Conservation (phyloP, 2,329 filamentous ascomycete species). For the Basipetospora chlamydospora region DNA sequence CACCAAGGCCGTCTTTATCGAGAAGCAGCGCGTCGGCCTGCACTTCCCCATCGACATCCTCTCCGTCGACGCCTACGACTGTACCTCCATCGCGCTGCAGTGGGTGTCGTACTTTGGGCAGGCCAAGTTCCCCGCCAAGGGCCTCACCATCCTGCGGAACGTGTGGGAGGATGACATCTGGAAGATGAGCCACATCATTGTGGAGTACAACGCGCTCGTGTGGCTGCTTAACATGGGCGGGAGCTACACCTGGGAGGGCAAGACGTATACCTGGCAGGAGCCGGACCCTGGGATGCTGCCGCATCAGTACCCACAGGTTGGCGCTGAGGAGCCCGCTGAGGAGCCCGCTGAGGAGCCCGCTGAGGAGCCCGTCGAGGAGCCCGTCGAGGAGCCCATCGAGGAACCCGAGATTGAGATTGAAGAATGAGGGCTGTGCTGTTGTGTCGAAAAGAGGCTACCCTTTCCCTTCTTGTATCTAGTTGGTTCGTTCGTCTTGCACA, state of each 20-base stretch:
- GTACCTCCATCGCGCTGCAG: slow-evolving; percentile 14
- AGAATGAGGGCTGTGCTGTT: no score
- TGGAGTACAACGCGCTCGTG: slow-evolving; percentile 18
- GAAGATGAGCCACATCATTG: slow-evolving; percentile 16
- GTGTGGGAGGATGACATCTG: slow-evolving; percentile 14
- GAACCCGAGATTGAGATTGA: no score
- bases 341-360: neutral
- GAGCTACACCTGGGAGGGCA: slow-evolving; percentile 15
- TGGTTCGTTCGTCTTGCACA: no score
- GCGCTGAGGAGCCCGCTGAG: neutral
- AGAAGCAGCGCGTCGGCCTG: slow-evolving; percentile 14
- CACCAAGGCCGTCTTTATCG: slow-evolving; percentile 18
- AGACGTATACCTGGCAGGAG: neutral
- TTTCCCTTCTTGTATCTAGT: no score
- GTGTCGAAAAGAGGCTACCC: no score
- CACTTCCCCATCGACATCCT: slow-evolving; percentile 16
- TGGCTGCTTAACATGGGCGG: slow-evolving; percentile 18
- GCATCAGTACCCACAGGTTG: neutral
- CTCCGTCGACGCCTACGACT: slow-evolving; percentile 16
- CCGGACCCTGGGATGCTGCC: neutral
- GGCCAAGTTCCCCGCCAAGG: slow-evolving; percentile 15
- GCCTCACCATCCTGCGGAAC: slow-evolving; percentile 16
- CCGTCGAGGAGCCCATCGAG: neutral
- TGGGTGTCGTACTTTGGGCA: slow-evolving; percentile 18
- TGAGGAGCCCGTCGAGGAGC: neutral